Base-by-base conservation (phyloP, 352 stramenopile species). In the Pythium brassicae region DNA sequence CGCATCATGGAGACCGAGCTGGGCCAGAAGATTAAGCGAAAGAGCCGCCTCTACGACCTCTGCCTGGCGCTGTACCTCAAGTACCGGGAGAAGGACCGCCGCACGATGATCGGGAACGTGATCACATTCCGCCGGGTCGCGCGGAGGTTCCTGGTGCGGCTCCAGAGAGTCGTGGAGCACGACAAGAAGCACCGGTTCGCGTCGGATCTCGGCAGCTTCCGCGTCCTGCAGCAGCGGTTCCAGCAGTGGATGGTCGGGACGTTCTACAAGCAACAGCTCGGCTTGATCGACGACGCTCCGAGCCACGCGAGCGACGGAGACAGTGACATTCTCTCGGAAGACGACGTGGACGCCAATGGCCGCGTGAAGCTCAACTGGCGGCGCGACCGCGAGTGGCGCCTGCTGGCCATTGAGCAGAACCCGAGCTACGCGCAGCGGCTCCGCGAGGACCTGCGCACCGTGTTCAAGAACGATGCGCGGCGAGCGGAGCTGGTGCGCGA, bases 1-100 rank as follows among this genome's bases (percentile, higher is more conserved):
- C 60, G 78, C 11, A 86, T 88, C 23, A 88, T 86, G 75, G 71
- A 86, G 56, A 86, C 76, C 1, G 61, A 74, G 4, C 48, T 88
- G 25, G 76, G 74, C 1, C 57, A 72, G 47, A 72, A 68, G 40
- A 77, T 86, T 35, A 85, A 85, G 52, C 65, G 70, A 26, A 85
- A 86, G 71, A 85, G 71, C 42, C 73, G 66, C 2, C 53, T 84
- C 51, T 84, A 88, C 46, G 69, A 83, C 39, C 37, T 86, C 11
- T 86, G 76, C 15, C 59, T 88, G 19, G 53, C 56, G 17, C 57
- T 86, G 50, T 88, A 85, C 43, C 35, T 86, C 35, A 76, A 71
- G 9, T 88, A 78, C 42, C 69, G 78, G 0, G 74, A 83, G 47
- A 75, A 69, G 26, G 76, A 86, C 56, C 73, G 73, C 14, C 59